Conservation (phyloP, 768 basidiomycete species). For the Cystofilobasidium macerans region DNA sequence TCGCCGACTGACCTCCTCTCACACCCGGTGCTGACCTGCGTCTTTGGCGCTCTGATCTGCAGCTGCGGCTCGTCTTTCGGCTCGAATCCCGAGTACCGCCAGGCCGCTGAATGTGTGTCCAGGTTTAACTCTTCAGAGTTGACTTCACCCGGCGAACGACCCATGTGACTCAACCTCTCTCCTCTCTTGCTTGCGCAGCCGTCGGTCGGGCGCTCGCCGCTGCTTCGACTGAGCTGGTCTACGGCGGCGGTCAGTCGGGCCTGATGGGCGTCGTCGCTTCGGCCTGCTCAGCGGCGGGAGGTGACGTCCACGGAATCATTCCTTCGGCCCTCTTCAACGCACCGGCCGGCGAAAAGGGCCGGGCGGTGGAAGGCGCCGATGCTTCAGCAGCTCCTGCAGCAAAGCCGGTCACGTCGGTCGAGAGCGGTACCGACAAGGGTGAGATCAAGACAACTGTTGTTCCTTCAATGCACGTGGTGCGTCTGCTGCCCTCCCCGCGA, state of each 20-base stretch:
- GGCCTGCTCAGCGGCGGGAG: constrained; percentile 54
- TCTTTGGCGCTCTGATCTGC: neutral
- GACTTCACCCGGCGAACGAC: neutral
- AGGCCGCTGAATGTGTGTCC: neutral
- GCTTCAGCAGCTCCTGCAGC: constrained; percentile 41
- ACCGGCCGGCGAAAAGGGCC: constrained; percentile 48
- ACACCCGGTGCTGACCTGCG: neutral
- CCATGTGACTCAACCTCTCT: neutral
- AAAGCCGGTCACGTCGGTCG: constrained; percentile 27
- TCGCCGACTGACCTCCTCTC: no score
- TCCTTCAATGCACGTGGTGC: constrained; percentile 35
- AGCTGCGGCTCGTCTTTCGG: constrained; percentile 3
- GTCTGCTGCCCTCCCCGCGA: neutral
- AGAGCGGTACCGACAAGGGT: constrained; percentile 27
- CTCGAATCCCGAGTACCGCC: neutral
- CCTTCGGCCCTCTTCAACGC: constrained; percentile 62
- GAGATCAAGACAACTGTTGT: constrained; percentile 24
- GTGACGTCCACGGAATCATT: constrained; percentile 63
- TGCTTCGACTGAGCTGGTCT: constrained; percentile 56
- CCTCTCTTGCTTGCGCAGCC: constrained; percentile 44
- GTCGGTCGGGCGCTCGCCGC: constrained; percentile 61
- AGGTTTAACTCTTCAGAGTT: neutral
- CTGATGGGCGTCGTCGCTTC: constrained; percentile 76
- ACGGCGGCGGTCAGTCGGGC: constrained; percentile 73
- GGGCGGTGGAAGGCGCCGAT: no score